Base-by-base conservation (phyloP, 2,329 filamentous ascomycete genomes). In the Alternaria dauci region DNA sequence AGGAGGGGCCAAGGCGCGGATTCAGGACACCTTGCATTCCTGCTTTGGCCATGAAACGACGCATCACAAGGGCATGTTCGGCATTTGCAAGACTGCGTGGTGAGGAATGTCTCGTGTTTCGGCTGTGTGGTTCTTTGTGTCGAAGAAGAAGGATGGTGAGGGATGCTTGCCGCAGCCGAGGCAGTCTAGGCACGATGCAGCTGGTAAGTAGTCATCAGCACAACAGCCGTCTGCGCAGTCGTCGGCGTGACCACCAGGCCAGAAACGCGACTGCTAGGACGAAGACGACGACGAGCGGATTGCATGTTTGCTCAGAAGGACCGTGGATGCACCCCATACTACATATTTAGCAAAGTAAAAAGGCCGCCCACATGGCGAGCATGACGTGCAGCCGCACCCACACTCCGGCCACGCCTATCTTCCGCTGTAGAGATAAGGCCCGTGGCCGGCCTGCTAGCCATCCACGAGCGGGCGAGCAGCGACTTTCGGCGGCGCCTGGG, bases 371-470 rank as follows among this genome's bases (percentile, higher is more conserved):
- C 32, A 36, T 16, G 32, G 32, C 32, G 32, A 36, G 32, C 32
- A 36, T 36, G 32, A 36, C 32, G 32, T 36, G 34, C 44, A 50
- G 47, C 47, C 52, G 47, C 38, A 30, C 47, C 20, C 42, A 46
- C 46, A 43, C 52, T 54, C 41, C 38, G 52, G 30, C 52, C 52
- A 38, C 52, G 55, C 50, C 55, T 59, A 61, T 55, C 52, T 59
- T 16, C 42, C 36, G 52, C 52, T 41, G 46, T 36, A 66, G 69
- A 71, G 68, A 71, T 65, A 65, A 61, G 48, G 52, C 43, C 38
- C 55, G 32, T 54, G 43, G 42, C 46, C 63, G 41, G 47, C 42
- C 54, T 57, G 54, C 59, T 66, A 62, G 63, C 63, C 58, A 59
- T 64, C 43, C 54, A 63, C 58, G 42, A 55, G 38, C 53, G 42